These are phyloP conservation scores for Rhizopogon sp. DNA, from an alignment of 768 basidiomycete species.

Conservation along the genomic window DNA sequence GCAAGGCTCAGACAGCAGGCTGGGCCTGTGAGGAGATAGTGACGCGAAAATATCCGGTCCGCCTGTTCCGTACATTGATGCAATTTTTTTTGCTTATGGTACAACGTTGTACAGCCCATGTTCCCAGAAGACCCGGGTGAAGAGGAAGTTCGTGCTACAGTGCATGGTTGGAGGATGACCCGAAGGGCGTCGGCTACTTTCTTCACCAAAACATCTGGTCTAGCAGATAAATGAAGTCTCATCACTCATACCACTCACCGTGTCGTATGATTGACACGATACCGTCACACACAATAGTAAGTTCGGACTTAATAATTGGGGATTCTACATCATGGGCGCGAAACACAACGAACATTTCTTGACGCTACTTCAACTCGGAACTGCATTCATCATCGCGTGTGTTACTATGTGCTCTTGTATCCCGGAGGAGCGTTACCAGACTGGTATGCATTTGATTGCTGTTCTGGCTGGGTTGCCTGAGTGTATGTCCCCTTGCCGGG, in stretches of 20 bases:
- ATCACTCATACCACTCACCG: not conserved
- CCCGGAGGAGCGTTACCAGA: not conserved
- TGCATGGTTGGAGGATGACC: conserved; percentile 76
- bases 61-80: conserved; percentile 13
- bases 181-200: conserved; percentile 5
- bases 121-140: conserved; percentile 86
- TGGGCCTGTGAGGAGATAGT: conserved; percentile 75
- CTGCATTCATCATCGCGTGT: not conserved
- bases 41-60: conserved; percentile 56
- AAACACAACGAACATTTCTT: not conserved
- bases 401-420: not conserved
- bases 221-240: not conserved
- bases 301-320: not conserved
- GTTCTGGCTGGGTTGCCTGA: not conserved
- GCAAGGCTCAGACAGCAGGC: conserved; percentile 50
- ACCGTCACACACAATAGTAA: too few species aligned
- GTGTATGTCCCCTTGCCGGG: not conserved
- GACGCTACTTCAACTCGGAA: not conserved
- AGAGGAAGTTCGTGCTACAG: conserved; percentile 69
- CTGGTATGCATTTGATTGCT: not conserved
- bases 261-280: not conserved
- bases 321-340: not conserved
- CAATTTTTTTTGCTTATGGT: not conserved
- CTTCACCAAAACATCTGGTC: not conserved
- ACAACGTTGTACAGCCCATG: conserved; percentile 58